Evolutionary conservation across 768 basidiomycete genomes (phyloP).

Genomic region (Cantharellus anzutake): DNA sequence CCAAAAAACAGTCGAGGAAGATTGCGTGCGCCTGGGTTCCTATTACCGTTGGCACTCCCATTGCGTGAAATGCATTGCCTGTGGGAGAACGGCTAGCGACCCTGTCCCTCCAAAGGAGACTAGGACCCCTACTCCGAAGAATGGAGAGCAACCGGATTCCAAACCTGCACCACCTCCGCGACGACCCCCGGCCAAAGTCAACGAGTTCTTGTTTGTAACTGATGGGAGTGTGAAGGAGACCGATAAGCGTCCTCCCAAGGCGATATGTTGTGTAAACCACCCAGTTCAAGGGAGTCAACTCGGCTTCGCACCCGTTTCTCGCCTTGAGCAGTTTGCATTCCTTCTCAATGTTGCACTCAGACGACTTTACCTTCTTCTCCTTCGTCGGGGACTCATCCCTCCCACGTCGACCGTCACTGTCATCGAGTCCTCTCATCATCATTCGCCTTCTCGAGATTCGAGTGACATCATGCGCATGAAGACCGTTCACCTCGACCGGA

Average conservation of each 20-base stretch:
- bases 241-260: constrained; percentile 6
- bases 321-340: constrained; percentile 95
- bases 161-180: constrained; percentile 45
- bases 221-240: constrained; percentile 5
- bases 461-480: constrained; percentile 71
- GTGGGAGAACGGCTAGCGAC: constrained; percentile 58
- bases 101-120: constrained; percentile 20
- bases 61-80: constrained; percentile 70
- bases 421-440: background rate
- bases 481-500: constrained; percentile 85
- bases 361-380: constrained; percentile 69
- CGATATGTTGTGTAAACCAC: constrained; percentile 65
- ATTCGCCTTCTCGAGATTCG: background rate
- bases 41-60: constrained; percentile 94
- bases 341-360: constrained; percentile 87
- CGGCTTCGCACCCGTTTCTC: constrained; percentile 82
- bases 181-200: constrained; percentile 65
- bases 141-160: constrained; percentile 9
- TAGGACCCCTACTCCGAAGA: constrained; percentile 17
- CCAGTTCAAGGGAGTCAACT: constrained; percentile 40
- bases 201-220: constrained; percentile 47
- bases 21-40: constrained; percentile 88
- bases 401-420: constrained; percentile 21
- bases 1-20: constrained; percentile 83
- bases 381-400: constrained; percentile 82